A percentile compares a stretch with the other conserved stretches of the same genome.
Evolutionary conservation across 441 rosid genomes (phyloP).

Genomic region (Gossypium trilobum): DNA sequence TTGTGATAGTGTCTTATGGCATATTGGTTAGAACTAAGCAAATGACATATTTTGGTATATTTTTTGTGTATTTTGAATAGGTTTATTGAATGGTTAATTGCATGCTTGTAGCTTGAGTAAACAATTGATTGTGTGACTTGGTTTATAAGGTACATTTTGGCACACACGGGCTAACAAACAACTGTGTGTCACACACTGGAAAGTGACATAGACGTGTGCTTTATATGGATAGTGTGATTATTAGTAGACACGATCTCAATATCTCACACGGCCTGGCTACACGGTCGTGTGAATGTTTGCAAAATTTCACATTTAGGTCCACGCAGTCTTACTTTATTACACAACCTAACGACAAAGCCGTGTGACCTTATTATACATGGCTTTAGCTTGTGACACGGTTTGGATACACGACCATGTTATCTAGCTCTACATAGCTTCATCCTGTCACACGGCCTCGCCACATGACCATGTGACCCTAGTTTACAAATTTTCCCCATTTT

Average conservation of each 20-base stretch:
- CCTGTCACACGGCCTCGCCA: neutral
- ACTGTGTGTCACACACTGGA: neutral
- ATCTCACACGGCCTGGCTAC: no score
- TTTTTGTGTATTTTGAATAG: neutral
- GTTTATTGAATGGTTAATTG: neutral
- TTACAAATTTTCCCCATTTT: neutral
- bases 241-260: no score
- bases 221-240: no score
- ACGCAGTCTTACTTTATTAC: neutral
- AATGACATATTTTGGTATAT: neutral
- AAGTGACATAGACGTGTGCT: neutral
- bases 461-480: neutral
- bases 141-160: neutral
- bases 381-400: neutral
- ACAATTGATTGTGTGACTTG: neutral
- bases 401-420: neutral
- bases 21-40: neutral
- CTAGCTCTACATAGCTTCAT: neutral
- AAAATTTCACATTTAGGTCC: neutral
- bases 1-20: neutral
- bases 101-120: neutral
- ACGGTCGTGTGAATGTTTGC: neutral
- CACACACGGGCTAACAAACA: neutral
- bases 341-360: no score
- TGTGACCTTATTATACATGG: neutral